Evolutionary conservation across 805 yeast species (phyloP).

Genomic region (Ogataea salicorniae): DNA sequence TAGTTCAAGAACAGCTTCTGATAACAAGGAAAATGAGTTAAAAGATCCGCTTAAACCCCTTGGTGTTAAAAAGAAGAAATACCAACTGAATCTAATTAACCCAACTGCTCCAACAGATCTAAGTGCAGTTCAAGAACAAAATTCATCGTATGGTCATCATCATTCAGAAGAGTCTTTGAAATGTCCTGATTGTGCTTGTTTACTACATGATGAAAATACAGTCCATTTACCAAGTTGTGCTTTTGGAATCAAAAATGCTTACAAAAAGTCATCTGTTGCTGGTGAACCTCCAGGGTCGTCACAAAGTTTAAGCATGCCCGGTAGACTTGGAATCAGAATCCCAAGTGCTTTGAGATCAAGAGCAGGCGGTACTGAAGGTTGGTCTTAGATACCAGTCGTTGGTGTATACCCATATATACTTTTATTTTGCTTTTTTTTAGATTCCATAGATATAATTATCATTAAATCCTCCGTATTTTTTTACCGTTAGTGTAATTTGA

Average conservation of each 20-base stretch:
- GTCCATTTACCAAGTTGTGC: constrained; percentile 14
- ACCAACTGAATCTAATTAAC: constrained; percentile 11
- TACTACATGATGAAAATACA: constrained; percentile 12
- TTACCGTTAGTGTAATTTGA: too few relatives aligned
- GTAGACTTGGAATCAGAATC: constrained; percentile 22
- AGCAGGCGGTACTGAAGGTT: constrained; percentile 13
- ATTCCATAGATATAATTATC: too few relatives aligned
- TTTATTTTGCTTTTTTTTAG: too few relatives aligned
- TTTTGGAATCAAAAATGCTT: neutral
- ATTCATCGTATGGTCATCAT: constrained; percentile 5
- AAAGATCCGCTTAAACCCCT: constrained; percentile 6
- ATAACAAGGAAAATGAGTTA: constrained; percentile 16
- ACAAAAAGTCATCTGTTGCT: neutral
- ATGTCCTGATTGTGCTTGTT: constrained; percentile 16
- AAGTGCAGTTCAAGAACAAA: constrained; percentile 7
- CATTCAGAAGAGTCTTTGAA: constrained; percentile 7
- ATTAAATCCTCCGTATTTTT: too few relatives aligned
- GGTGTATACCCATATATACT: too few relatives aligned
- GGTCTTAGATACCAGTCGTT: neutral
- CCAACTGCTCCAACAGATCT: constrained; percentile 11
- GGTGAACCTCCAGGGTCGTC: constrained; percentile 21
- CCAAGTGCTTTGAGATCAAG: constrained; percentile 21
- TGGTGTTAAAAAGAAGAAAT: constrained; percentile 12
- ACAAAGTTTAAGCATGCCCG: constrained; percentile 23
- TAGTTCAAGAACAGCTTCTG: constrained; percentile 11